Conservation (phyloP, 495 filamentous ascomycete species). For the Penicillium riverlandense region DNA sequence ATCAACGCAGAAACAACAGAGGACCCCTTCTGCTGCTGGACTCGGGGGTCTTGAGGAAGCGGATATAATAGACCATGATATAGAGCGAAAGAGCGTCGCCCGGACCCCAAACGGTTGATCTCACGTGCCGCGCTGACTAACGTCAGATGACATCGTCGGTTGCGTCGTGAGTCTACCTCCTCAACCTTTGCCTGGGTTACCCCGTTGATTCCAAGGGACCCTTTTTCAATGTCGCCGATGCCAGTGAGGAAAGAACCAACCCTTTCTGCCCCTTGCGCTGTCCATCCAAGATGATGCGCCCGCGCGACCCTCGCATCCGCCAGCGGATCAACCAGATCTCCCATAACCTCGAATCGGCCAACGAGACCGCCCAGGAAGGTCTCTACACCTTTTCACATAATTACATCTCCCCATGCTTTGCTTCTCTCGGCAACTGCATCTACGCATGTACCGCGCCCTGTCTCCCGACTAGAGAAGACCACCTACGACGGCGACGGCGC, state of each 20-base stretch:
- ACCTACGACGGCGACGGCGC: conserved; percentile 57
- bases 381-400: conserved; percentile 82
- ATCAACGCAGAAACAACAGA: conserved; percentile 47
- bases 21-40: conserved; percentile 34
- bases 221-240: conserved; percentile 2
- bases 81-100: not conserved
- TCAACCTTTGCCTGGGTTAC: too few relatives aligned
- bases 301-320: conserved; percentile 86
- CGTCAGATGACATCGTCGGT: conserved; percentile 13
- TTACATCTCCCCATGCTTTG: conserved; percentile 78
- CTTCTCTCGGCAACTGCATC: conserved; percentile 56
- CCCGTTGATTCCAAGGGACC: too few relatives aligned
- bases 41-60: conserved; percentile 59
- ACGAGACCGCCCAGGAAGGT: conserved; percentile 79
- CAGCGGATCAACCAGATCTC: conserved; percentile 91
- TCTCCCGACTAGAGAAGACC: conserved; percentile 66
- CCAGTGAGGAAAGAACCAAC: too few relatives aligned
- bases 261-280: not conserved
- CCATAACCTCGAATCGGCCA: conserved; percentile 85
- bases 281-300: conserved; percentile 44
- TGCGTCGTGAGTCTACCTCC: not conserved
- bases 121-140: conserved; percentile 22
- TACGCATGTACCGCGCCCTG: conserved; percentile 65
- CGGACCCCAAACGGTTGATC: conserved; percentile 4
- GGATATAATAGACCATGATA: conserved; percentile 62